phyloP scores from a whole-genome alignment of 2,329 filamentous ascomycete genomes.

The Calonectria montana region DNA sequence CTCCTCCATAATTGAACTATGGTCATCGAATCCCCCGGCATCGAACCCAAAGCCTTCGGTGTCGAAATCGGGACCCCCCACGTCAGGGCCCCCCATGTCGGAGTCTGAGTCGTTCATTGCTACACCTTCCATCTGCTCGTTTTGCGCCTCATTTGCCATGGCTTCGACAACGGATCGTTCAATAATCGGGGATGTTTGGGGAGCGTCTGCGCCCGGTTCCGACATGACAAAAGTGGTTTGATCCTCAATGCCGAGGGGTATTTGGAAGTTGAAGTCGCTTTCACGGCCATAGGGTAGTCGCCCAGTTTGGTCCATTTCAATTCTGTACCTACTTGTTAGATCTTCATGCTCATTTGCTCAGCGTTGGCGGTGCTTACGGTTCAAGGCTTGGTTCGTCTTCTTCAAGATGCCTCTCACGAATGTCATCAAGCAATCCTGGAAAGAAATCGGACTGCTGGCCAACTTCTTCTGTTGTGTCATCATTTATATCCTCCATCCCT shows the following conservation, averaged over 20 bases:
- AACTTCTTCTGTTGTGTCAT: conserved; percentile 54
- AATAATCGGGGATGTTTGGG: conserved; percentile 41
- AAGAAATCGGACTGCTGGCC: conserved; percentile 65
- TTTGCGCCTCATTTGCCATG: conserved; percentile 25
- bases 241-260: conserved; percentile 59
- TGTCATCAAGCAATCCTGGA: conserved; percentile 58
- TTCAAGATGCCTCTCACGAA: conserved; percentile 52
- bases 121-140: conserved; percentile 25
- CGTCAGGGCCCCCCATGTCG: conserved; percentile 17
- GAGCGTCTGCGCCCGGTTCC: conserved; percentile 45
- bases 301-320: conserved; percentile 54
- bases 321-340: conserved; percentile 37
- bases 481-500: conserved; percentile 65
- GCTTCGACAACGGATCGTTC: conserved; percentile 36
- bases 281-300: conserved; percentile 56
- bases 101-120: conserved; percentile 34
- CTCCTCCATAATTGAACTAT: conserved; percentile 32
- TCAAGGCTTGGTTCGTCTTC: conserved; percentile 57
- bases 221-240: conserved; percentile 65
- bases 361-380: conserved; percentile 45
- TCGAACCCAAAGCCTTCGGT: conserved; percentile 29
- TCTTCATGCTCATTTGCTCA: neutral
- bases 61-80: conserved; percentile 30
- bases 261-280: conserved; percentile 64
- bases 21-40: conserved; percentile 35